phyloP scores from a whole-genome alignment of 305 asterid species.

The Plantago lanceolata region DNA sequence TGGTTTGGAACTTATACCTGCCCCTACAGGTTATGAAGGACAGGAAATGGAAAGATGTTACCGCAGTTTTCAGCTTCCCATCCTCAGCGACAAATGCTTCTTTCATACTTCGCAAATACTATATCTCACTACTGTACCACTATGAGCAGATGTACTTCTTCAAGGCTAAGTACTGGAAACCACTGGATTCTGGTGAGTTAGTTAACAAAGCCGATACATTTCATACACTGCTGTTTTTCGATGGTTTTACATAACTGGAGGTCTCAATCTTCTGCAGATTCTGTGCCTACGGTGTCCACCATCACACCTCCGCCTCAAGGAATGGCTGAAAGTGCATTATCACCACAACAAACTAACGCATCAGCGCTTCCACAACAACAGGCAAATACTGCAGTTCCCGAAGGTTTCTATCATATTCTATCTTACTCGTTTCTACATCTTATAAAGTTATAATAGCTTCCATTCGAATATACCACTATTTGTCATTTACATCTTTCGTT shows the following conservation, averaged over 20 bases:
- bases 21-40: conserved; percentile 52
- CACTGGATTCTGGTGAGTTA: conserved; percentile 45
- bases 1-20: not conserved
- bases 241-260: conserved; percentile 1
- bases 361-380: conserved; percentile 23
- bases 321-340: conserved; percentile 18
- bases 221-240: not conserved
- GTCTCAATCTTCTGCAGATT: conserved; percentile 32
- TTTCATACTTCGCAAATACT: conserved; percentile 72
- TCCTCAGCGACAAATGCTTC: conserved; percentile 88
- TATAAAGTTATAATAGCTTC: not conserved
- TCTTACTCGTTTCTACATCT: not conserved
- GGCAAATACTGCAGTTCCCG: conserved; percentile 27
- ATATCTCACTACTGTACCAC: conserved; percentile 62
- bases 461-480: not conserved
- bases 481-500: not conserved
- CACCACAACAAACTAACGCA: conserved; percentile 21
- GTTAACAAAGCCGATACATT: not conserved
- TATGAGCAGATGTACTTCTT: conserved; percentile 72
- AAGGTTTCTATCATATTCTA: conserved; percentile 37
- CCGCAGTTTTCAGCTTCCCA: conserved; percentile 63
- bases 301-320: conserved; percentile 28
- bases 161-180: conserved; percentile 62
- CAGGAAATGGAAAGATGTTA: conserved; percentile 77
- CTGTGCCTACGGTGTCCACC: conserved; percentile 30